phyloP scores from a whole-genome alignment of 1,284 basidiomycete genomes.

The Boletus semigastroideus region DNA sequence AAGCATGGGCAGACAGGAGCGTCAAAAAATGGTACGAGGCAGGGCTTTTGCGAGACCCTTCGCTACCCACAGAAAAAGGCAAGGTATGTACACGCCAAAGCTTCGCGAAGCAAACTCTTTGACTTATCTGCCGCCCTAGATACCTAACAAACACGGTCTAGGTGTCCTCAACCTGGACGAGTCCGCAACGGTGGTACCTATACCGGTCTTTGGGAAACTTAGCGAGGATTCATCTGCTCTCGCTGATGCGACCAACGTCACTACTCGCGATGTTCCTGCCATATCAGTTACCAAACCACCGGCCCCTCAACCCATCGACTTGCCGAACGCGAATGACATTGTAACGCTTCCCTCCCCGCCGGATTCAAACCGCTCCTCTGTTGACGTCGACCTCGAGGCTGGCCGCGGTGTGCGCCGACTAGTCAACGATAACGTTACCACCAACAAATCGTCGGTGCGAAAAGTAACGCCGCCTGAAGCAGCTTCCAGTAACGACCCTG shows the following conservation, averaged over 20 bases:
- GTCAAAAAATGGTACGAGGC: slow-evolving; percentile 81
- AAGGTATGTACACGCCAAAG: slow-evolving; percentile 50
- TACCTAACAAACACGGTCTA: slow-evolving; percentile 35
- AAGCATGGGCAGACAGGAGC: slow-evolving; percentile 89
- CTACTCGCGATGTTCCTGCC: slow-evolving; percentile 40
- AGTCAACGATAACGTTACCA: slow-evolving; percentile 1
- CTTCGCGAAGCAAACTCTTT: slow-evolving; percentile 7
- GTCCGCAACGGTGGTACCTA: slow-evolving; percentile 47
- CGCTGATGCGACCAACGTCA: slow-evolving; percentile 21
- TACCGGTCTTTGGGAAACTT: slow-evolving; percentile 45
- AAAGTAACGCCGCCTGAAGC: slow-evolving; percentile 3
- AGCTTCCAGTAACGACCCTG: slow-evolving; percentile 5
- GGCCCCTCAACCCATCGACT: slow-evolving; percentile 59
- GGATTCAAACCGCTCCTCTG: slow-evolving; percentile 45
- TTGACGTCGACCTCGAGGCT: slow-evolving; percentile 60
- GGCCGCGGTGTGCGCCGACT: slow-evolving; percentile 45
- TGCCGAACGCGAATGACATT: slow-evolving; percentile 65
- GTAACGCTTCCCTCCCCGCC: slow-evolving; percentile 43
- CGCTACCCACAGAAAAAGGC: slow-evolving; percentile 43
- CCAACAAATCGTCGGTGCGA: slow-evolving; percentile 4
- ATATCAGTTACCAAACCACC: slow-evolving; percentile 70
- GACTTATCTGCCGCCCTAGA: slow-evolving; percentile 19
- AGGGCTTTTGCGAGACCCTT: slow-evolving; percentile 59
- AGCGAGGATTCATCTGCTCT: slow-evolving; percentile 34
- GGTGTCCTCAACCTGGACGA: slow-evolving; percentile 41